phyloP scores from a whole-genome alignment of 495 filamentous ascomycete genomes.

The Hypoxylon intermedium region DNA sequence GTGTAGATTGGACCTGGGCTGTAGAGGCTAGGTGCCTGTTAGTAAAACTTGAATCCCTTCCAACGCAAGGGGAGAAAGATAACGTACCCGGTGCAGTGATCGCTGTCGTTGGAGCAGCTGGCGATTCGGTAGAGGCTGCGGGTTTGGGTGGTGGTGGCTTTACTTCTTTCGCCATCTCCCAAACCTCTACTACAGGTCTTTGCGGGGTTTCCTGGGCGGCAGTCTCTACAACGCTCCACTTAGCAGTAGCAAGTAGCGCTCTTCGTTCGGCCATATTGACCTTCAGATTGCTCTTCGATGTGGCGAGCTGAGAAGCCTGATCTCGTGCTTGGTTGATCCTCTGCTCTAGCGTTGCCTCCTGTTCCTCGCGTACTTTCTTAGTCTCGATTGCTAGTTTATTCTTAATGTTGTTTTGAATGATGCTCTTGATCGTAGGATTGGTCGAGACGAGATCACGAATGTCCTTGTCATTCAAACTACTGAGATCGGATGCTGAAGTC shows the following conservation, averaged over 20 bases:
- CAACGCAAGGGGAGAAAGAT: background rate
- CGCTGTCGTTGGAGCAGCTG: slow-evolving; percentile 42
- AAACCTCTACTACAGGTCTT: slow-evolving; percentile 81
- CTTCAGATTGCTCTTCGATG: slow-evolving; percentile 71
- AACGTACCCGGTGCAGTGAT: slow-evolving; percentile 42
- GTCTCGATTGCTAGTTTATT: slow-evolving; percentile 62
- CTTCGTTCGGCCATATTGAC: slow-evolving; percentile 83
- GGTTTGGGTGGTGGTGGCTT: slow-evolving; percentile 61
- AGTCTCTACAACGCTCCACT: slow-evolving; percentile 77
- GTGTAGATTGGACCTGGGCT: slow-evolving; percentile 16
- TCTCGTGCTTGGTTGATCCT: slow-evolving; percentile 59
- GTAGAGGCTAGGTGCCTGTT: slow-evolving; percentile 29
- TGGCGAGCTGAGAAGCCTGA: slow-evolving; percentile 61
- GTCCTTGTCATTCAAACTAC: slow-evolving; percentile 63
- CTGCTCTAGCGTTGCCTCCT: slow-evolving; percentile 57
- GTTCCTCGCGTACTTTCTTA: slow-evolving; percentile 64
- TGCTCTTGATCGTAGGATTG: slow-evolving; percentile 68
- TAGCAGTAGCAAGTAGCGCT: slow-evolving; percentile 66
- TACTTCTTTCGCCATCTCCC: slow-evolving; percentile 76
- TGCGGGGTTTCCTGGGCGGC: slow-evolving; percentile 85
- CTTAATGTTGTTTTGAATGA: slow-evolving; percentile 72
- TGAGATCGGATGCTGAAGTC: slow-evolving; percentile 47
- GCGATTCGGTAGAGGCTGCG: slow-evolving; percentile 41
- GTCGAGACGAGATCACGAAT: slow-evolving; percentile 68
- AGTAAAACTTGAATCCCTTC: slow-evolving; percentile 14